phyloP scores from a whole-genome alignment of 495 filamentous ascomycete species.

The Annulohypoxylon bovei region DNA sequence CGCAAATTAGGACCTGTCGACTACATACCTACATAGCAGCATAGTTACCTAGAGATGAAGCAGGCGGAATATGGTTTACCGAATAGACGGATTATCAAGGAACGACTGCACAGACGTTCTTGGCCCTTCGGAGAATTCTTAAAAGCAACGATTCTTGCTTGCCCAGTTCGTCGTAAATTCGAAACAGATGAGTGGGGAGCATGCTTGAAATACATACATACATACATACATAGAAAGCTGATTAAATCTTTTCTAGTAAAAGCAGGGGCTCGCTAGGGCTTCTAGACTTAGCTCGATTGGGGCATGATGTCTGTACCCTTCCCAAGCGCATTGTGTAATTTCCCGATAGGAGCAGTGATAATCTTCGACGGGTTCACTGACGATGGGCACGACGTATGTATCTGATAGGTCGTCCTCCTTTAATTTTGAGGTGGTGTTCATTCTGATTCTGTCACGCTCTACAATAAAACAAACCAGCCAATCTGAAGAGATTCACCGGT shows the following conservation, averaged over 20 bases:
- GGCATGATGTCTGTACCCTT: neutral
- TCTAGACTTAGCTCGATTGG: neutral
- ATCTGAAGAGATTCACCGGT: constrained; percentile 19
- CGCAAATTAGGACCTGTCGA: constrained; percentile 7
- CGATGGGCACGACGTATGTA: constrained; percentile 1
- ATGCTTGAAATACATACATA: constrained; percentile 17
- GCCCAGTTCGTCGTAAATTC: neutral
- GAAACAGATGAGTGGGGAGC: constrained; percentile 13
- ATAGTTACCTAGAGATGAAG: constrained; percentile 2
- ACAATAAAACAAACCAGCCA: constrained; percentile 15
- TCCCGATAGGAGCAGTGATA: constrained; percentile 16
- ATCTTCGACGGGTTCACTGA: neutral
- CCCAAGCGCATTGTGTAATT: constrained; percentile 27
- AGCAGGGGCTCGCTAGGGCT: neutral
- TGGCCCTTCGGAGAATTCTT: constrained; percentile 12
- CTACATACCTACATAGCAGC: neutral
- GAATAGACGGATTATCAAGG: constrained; percentile 1
- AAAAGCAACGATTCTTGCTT: neutral
- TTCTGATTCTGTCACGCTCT: neutral
- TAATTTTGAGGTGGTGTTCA: constrained; percentile 20
- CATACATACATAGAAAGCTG: too few relatives aligned
- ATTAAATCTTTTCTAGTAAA: constrained; percentile 1
- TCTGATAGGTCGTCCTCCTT: constrained; percentile 19
- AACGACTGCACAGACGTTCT: constrained; percentile 22
- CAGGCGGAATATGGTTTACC: constrained; percentile 4